A percentile compares a stretch with the other conserved stretches of the same genome.
These are phyloP conservation scores for Diddensiella caesifluorescens DNA, from an alignment of 805 yeast genomes.

Conservation along the genomic window DNA sequence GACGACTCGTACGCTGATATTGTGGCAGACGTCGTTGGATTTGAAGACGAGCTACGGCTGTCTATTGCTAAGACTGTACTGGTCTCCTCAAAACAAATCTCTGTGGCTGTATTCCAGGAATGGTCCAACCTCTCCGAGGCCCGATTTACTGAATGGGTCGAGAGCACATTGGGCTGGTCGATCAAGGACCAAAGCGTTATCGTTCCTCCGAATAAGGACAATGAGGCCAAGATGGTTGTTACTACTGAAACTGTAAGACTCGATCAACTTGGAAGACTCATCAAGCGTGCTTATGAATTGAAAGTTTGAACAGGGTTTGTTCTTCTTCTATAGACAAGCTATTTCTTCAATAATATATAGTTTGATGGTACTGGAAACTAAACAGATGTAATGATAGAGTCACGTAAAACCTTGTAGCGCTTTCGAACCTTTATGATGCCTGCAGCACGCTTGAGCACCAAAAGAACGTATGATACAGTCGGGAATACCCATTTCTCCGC, in stretches of 20 bases:
- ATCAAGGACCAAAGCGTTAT: slow-evolving; percentile 24
- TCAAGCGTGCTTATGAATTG: slow-evolving; percentile 30
- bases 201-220: slow-evolving; percentile 27
- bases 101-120: slow-evolving; percentile 25
- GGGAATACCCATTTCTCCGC: slow-evolving; percentile 44
- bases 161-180: slow-evolving; percentile 26
- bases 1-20: slow-evolving; percentile 32
- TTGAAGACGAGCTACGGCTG: slow-evolving; percentile 31
- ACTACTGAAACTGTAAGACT: slow-evolving; percentile 26
- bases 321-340: too few species aligned
- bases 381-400: too few species aligned
- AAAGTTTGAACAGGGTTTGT: too few species aligned
- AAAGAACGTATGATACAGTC: slow-evolving; percentile 34
- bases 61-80: slow-evolving; percentile 30
- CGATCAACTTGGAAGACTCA: slow-evolving; percentile 29
- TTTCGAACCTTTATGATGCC: slow-evolving; percentile 28
- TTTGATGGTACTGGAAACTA: too few species aligned
- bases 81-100: slow-evolving; percentile 26
- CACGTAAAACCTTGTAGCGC: slow-evolving; percentile 33
- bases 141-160: slow-evolving; percentile 27
- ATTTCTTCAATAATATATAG: too few species aligned
- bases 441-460: slow-evolving; percentile 13
- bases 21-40: slow-evolving; percentile 32
- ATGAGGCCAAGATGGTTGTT: slow-evolving; percentile 28
- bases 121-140: slow-evolving; percentile 29